Conservation (phyloP, 176 grass and related monocot genomes). For the Musa acuminata region DNA sequence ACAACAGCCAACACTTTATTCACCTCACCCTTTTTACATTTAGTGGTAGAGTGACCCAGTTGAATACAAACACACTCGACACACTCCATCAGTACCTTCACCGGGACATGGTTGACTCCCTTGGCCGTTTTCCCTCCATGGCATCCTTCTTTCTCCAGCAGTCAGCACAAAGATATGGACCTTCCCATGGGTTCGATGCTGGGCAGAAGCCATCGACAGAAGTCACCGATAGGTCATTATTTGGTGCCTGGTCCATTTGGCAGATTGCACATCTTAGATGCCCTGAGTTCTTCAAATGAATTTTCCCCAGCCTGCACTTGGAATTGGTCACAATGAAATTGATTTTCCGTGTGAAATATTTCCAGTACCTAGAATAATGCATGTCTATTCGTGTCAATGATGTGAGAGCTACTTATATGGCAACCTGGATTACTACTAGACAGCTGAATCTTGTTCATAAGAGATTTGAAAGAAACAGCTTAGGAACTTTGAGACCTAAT, state of each 20-base stretch:
- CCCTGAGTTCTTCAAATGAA: conserved; percentile 42
- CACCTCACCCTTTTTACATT: not conserved
- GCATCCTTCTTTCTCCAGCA: conserved; percentile 98
- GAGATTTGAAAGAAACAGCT: too few species aligned
- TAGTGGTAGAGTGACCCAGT: not conserved
- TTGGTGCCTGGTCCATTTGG: conserved; percentile 57
- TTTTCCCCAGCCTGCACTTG: conserved; percentile 50
- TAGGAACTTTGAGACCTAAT: too few species aligned
- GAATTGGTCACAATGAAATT: conserved; percentile 11
- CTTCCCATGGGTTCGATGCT: conserved; percentile 35
- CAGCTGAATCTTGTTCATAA: too few species aligned
- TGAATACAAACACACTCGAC: not conserved
- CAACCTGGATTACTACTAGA: too few species aligned
- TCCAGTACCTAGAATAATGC: too few species aligned
- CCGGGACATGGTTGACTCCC: conserved; percentile 1
- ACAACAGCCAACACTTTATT: not conserved
- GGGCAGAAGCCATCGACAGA: conserved; percentile 30
- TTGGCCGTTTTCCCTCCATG: conserved; percentile 63
- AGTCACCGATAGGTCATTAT: conserved; percentile 41
- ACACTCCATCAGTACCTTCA: not conserved
- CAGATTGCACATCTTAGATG: conserved; percentile 72
- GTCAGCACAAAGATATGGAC: conserved; percentile 69
- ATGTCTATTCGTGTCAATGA: too few species aligned
- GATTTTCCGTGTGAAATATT: not conserved
- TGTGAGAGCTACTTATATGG: too few species aligned